Evolutionary conservation across 2,329 filamentous ascomycete genomes (phyloP).

Genomic region (Rhinocladiella mackenziei): DNA sequence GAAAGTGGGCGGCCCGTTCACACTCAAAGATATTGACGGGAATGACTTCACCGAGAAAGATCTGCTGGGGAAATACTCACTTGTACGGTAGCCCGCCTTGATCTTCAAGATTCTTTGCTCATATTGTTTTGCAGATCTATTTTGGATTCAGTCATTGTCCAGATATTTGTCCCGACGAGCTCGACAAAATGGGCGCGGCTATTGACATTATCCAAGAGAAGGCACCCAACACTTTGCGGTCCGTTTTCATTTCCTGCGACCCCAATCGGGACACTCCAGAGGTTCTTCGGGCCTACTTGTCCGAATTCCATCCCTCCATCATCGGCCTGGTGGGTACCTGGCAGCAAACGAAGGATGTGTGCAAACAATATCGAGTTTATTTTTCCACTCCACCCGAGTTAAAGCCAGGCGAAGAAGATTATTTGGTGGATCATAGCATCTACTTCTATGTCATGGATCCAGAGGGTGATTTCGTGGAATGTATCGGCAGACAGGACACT

Average conservation of each 20-base stretch:
- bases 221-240: slow-evolving; percentile 54
- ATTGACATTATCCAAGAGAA: slow-evolving; percentile 61
- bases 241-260: slow-evolving; percentile 94
- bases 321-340: slow-evolving; percentile 89
- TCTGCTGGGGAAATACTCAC: slow-evolving; percentile 75
- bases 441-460: slow-evolving; percentile 99
- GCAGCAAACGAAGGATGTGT: slow-evolving; percentile 87
- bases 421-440: slow-evolving; percentile 96
- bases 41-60: slow-evolving; percentile 71
- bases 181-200: slow-evolving; percentile 98
- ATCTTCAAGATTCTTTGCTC: background rate
- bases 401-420: slow-evolving; percentile 82
- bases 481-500: slow-evolving; percentile 89
- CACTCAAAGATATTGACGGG: slow-evolving; percentile 76
- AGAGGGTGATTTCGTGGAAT: slow-evolving; percentile 96
- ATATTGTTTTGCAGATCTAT: slow-evolving; percentile 64
- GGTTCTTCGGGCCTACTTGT: slow-evolving; percentile 78
- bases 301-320: slow-evolving; percentile 83
- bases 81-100: slow-evolving; percentile 37
- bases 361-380: slow-evolving; percentile 95
- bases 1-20: slow-evolving; percentile 86
- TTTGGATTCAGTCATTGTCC: slow-evolving; percentile 98
- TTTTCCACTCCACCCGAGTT: slow-evolving; percentile 89
- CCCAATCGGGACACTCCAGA: slow-evolving; percentile 83
- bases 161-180: slow-evolving; percentile 97